Percentiles rank a stretch among this genome's conserved stretches.
Evolutionary conservation across 176 grass and related monocot genomes (phyloP).

Genomic region (Triticum dicoccoides): DNA sequence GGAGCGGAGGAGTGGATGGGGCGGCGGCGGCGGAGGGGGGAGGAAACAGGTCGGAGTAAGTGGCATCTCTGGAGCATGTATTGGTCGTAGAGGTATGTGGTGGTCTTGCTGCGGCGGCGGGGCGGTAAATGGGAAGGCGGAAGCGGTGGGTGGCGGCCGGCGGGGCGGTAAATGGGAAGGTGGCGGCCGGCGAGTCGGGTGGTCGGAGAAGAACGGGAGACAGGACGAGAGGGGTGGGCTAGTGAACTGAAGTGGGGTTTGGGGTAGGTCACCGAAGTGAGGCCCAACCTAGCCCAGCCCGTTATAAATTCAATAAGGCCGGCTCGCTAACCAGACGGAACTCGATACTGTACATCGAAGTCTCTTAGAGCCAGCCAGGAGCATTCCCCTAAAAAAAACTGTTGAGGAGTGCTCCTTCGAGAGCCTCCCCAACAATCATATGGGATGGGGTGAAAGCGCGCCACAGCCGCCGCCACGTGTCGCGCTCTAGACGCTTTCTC

Average conservation of each 20-base stretch:
- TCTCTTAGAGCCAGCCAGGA: too few species aligned
- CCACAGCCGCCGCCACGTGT: too few species aligned
- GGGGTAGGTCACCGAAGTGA: not conserved
- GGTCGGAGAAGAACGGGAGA: not conserved
- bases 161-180: not conserved
- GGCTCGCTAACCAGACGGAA: too few species aligned
- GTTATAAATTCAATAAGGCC: not conserved
- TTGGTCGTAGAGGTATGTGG: not conserved
- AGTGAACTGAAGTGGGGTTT: not conserved
- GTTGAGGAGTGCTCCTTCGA: too few species aligned
- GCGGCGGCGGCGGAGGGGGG: constrained; percentile 28
- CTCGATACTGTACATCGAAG: too few species aligned
- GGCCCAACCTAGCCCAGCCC: not conserved
- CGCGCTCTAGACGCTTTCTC: too few species aligned
- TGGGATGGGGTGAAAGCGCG: too few species aligned
- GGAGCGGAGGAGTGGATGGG: constrained; percentile 29
- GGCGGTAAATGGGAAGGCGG: not conserved
- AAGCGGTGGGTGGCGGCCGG: constrained; percentile 1
- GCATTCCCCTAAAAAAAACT: too few species aligned
- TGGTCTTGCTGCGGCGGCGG: not conserved
- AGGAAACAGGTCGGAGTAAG: not conserved
- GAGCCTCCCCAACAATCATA: too few species aligned
- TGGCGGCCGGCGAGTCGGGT: constrained; percentile 19
- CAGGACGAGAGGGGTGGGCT: not conserved
- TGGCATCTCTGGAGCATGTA: constrained; percentile 38